Conservation (phyloP, 1,284 basidiomycete genomes). For the Microbotryomycetes sp. region DNA sequence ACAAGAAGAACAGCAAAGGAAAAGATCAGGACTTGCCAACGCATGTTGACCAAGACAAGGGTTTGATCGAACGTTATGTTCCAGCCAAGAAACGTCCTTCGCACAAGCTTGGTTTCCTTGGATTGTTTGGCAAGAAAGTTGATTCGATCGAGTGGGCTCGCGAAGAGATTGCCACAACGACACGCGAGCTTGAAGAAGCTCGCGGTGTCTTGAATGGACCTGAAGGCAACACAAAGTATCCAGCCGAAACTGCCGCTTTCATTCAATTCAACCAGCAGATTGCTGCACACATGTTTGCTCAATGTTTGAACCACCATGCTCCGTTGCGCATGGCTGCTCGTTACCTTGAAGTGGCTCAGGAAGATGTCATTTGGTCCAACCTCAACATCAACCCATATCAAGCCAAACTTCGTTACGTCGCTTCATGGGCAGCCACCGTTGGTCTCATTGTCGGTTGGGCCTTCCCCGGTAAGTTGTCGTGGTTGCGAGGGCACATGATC, state of each 20-base stretch:
- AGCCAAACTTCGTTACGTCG: conserved; percentile 53
- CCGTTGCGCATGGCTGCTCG: conserved; percentile 54
- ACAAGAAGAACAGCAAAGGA: conserved; percentile 39
- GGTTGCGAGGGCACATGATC: conserved; percentile 45
- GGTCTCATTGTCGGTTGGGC: conserved; percentile 61
- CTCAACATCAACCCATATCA: conserved; percentile 84
- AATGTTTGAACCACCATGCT: conserved; percentile 38
- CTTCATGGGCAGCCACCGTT: conserved; percentile 51
- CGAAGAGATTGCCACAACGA: conserved; percentile 52
- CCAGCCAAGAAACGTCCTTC: conserved; percentile 67
- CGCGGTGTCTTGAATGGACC: conserved; percentile 57
- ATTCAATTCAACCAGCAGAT: conserved; percentile 90
- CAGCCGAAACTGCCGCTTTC: conserved; percentile 57
- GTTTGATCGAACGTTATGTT: conserved; percentile 54
- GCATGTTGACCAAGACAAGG: conserved; percentile 21
- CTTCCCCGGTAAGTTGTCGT: conserved; percentile 49
- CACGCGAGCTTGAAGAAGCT: conserved; percentile 48
- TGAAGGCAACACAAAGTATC: conserved; percentile 49
- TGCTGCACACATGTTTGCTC: conserved; percentile 75
- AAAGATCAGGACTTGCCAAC: conserved; percentile 7
- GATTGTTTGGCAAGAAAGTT: conserved; percentile 67
- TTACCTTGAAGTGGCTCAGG: conserved; percentile 66
- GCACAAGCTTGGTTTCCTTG: conserved; percentile 62
- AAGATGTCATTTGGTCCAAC: conserved; percentile 87
- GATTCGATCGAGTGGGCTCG: conserved; percentile 82